Evolutionary conservation across 805 yeast genomes (phyloP).

Genomic region (Priceomyces medius): DNA sequence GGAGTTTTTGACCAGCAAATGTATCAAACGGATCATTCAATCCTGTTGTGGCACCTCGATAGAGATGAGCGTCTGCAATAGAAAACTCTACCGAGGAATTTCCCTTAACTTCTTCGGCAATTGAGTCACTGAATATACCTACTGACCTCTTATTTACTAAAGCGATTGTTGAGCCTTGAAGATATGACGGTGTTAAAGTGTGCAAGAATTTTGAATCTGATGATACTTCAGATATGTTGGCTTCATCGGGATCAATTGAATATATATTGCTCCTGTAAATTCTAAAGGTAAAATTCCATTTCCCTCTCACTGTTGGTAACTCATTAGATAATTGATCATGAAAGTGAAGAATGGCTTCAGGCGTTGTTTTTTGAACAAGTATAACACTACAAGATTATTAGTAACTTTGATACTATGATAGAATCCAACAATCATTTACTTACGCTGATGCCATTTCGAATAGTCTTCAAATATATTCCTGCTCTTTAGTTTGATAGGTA

Average conservation of each 20-base stretch:
- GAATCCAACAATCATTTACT: conserved; percentile 12
- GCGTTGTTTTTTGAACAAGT: conserved; percentile 42
- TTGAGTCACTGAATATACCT: conserved; percentile 34
- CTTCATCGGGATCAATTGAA: conserved; percentile 42
- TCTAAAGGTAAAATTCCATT: conserved; percentile 69
- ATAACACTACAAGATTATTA: conserved; percentile 33
- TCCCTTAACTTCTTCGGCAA: conserved; percentile 31
- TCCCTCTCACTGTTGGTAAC: conserved; percentile 56
- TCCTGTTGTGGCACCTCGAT: conserved; percentile 54
- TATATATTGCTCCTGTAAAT: conserved; percentile 64
- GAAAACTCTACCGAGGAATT: conserved; percentile 16
- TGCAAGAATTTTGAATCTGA: conserved; percentile 47
- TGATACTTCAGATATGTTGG: conserved; percentile 25
- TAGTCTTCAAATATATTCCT: background rate
- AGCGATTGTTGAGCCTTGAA: conserved; percentile 46
- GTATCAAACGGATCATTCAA: conserved; percentile 57
- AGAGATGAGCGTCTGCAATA: conserved; percentile 39
- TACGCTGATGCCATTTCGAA: conserved; percentile 38
- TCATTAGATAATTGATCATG: conserved; percentile 72
- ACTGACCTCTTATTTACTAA: conserved; percentile 44
- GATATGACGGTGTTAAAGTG: conserved; percentile 51
- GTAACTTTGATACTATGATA: conserved; percentile 34
- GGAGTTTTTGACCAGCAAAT: conserved; percentile 56
- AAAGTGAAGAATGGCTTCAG: conserved; percentile 63
- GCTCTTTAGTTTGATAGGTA: background rate